These are phyloP conservation scores for Melocanna baccifera DNA, from an alignment of 176 grass and related monocot species.

Conservation along the genomic window DNA sequence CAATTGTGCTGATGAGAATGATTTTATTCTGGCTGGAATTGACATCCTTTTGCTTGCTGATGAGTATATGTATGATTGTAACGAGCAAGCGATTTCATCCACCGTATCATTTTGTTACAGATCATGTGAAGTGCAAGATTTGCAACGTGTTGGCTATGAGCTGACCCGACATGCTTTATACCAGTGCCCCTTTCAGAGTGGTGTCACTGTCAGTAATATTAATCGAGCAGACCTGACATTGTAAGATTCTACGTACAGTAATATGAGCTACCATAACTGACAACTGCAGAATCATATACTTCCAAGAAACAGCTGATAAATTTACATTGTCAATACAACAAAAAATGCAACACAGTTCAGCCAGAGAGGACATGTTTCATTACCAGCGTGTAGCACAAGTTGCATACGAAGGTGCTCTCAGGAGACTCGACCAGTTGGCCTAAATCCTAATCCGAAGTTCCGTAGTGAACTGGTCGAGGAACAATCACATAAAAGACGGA, in stretches of 20 bases:
- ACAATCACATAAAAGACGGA: conserved; percentile 14
- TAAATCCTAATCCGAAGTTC: not conserved
- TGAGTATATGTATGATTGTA: not conserved
- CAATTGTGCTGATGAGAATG: not conserved
- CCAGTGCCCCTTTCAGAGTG: not conserved
- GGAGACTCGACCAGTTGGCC: not conserved
- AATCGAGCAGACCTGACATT: not conserved
- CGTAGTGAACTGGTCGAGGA: not conserved
- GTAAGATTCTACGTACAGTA: not conserved
- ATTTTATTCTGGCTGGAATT: not conserved
- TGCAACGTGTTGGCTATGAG: not conserved
- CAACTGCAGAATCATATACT: not conserved
- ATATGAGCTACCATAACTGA: not conserved
- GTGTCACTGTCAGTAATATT: not conserved
- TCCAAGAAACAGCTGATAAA: not conserved
- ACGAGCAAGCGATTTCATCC: not conserved
- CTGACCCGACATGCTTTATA: not conserved
- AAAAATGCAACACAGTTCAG: not conserved
- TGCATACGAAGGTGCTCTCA: not conserved
- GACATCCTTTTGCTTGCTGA: not conserved
- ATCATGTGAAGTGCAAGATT: not conserved
- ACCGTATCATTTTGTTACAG: not conserved
- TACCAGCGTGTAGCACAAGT: not conserved
- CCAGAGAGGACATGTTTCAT: not conserved
- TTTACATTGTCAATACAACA: not conserved